phyloP scores from a whole-genome alignment of 2,329 filamentous ascomycete genomes.

The Colletotrichum orbiculare region DNA sequence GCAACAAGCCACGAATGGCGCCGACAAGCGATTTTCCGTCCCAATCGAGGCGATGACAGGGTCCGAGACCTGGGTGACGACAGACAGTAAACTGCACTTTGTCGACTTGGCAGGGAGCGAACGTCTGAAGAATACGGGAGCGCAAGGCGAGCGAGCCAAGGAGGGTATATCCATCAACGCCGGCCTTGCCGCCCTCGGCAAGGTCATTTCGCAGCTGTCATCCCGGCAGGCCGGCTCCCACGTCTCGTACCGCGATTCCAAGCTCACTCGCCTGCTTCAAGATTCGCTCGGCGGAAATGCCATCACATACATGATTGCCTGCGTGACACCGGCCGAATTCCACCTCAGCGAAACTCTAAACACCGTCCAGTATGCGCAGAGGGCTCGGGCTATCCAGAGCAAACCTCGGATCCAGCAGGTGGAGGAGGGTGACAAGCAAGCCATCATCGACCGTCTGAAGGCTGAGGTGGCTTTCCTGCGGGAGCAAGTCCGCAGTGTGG shows the following conservation, averaged over 20 bases:
- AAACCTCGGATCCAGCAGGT: conserved; percentile 96
- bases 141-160: conserved; percentile 91
- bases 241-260: conserved; percentile 98
- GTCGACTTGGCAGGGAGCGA: conserved; percentile 98
- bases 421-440: conserved; percentile 94
- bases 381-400: conserved; percentile 95
- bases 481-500: conserved; percentile 90
- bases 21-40: conserved; percentile 88
- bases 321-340: conserved; percentile 96
- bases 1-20: conserved; percentile 58
- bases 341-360: conserved; percentile 98
- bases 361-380: conserved; percentile 96
- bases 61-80: conserved; percentile 78
- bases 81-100: conserved; percentile 98
- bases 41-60: conserved; percentile 83
- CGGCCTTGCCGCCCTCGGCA: conserved; percentile 91
- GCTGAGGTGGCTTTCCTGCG: conserved; percentile 93
- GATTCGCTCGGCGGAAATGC: conserved; percentile 97
- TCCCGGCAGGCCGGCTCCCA: conserved; percentile 88
- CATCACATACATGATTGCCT: conserved; percentile 99
- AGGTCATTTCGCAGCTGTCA: conserved; percentile 97
- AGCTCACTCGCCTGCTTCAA: conserved; percentile 91
- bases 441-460: conserved; percentile 90
- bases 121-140: conserved; percentile 95
- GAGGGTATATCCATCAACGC: conserved; percentile 99